phyloP scores from a whole-genome alignment of 176 grass and related monocot species.

The Eleusine coracana region DNA sequence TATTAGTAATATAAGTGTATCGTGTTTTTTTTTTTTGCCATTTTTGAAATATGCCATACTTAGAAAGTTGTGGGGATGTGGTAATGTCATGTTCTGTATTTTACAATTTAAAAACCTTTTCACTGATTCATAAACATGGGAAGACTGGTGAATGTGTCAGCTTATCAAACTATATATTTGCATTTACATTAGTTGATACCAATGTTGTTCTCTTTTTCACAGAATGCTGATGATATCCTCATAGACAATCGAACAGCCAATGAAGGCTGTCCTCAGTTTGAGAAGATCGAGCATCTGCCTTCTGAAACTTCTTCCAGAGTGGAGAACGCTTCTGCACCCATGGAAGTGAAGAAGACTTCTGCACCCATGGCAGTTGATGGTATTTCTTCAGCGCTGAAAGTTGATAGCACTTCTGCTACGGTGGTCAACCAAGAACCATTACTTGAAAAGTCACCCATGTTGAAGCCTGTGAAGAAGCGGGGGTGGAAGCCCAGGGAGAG shows the following conservation, averaged over 20 bases:
- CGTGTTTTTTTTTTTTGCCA: background rate
- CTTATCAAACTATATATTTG: slow-evolving; percentile 16
- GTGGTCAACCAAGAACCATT: slow-evolving; percentile 26
- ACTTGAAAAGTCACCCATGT: slow-evolving; percentile 30
- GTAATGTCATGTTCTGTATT: slow-evolving; percentile 9
- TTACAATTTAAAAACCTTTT: background rate
- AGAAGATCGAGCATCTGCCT: slow-evolving; percentile 21
- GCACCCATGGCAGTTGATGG: background rate
- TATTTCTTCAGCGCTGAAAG: background rate
- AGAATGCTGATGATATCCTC: slow-evolving; percentile 57
- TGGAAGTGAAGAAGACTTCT: slow-evolving; percentile 3
- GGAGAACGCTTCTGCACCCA: slow-evolving; percentile 3
- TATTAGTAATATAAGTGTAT: background rate
- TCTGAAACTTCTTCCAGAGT: slow-evolving; percentile 31
- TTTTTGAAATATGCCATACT: background rate
- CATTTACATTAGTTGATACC: slow-evolving; percentile 19
- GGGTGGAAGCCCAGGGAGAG: slow-evolving; percentile 21
- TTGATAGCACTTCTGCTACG: too few species aligned
- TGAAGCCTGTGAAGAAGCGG: slow-evolving; percentile 41
- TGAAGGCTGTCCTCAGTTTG: slow-evolving; percentile 43
- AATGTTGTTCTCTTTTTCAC: slow-evolving; percentile 23
- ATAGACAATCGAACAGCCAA: slow-evolving; percentile 51
- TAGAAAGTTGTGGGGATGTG: slow-evolving; percentile 22
- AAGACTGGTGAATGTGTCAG: background rate
- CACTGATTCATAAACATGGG: slow-evolving; percentile 1